These are phyloP conservation scores for Pyrenochaeta sp. DNA, from an alignment of 2,329 filamentous ascomycete genomes.

Conservation along the genomic window DNA sequence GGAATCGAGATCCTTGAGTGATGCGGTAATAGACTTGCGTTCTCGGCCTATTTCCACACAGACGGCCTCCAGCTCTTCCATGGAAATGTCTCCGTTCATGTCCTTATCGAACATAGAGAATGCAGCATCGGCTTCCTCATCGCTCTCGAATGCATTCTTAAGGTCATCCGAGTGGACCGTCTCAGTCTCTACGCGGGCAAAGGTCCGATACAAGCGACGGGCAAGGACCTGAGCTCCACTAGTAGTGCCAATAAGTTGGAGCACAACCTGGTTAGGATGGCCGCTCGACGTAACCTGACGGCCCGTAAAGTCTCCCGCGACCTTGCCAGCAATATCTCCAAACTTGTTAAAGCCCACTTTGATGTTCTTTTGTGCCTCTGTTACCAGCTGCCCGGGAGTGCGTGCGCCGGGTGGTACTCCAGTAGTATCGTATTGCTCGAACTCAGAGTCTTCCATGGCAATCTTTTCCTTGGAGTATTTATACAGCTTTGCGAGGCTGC, in stretches of 20 bases:
- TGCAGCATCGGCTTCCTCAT: constrained; percentile 87
- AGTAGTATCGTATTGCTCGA: constrained; percentile 63
- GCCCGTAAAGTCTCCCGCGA: constrained; percentile 92
- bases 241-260: constrained; percentile 77
- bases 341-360: constrained; percentile 80
- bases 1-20: constrained; percentile 92
- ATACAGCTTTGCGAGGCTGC: constrained; percentile 70
- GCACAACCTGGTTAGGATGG: constrained; percentile 84
- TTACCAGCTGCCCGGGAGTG: constrained; percentile 77
- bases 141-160: constrained; percentile 77
- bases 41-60: constrained; percentile 95
- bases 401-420: constrained; percentile 65
- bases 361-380: constrained; percentile 75
- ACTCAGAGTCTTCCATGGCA: constrained; percentile 77
- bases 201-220: constrained; percentile 86
- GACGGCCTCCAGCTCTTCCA: constrained; percentile 91
- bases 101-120: constrained; percentile 96
- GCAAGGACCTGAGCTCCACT: constrained; percentile 82
- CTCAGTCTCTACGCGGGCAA: constrained; percentile 77
- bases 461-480: constrained; percentile 71
- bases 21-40: constrained; percentile 93
- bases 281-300: constrained; percentile 71
- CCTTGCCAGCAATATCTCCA: constrained; percentile 82
- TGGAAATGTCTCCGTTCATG: constrained; percentile 93
- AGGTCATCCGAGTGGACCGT: constrained; percentile 82